A percentile compares a stretch with the other conserved stretches of the same genome.
Conservation (phyloP, 805 yeast genomes). For the Kluyveromyces siamensis region DNA sequence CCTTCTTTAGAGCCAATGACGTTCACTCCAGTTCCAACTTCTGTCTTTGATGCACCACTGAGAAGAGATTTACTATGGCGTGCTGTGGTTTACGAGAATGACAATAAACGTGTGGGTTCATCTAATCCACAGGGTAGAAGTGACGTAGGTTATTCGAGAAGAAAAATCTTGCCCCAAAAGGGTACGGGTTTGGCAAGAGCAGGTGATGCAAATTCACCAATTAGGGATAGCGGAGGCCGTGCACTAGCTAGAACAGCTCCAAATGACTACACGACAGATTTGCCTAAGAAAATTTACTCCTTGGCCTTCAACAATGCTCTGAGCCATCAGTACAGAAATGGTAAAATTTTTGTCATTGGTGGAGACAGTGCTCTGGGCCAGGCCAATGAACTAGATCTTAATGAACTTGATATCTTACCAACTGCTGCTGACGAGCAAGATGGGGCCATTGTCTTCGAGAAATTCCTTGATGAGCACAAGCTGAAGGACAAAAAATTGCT, state of each 20-base stretch:
- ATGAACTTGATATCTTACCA: constrained; percentile 19
- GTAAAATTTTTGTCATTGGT: constrained; percentile 68
- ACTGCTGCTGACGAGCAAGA: constrained; percentile 34
- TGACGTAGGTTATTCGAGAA: constrained; percentile 76
- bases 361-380: constrained; percentile 23
- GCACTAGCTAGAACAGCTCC: constrained; percentile 90
- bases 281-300: constrained; percentile 66
- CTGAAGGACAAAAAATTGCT: constrained; percentile 43
- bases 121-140: constrained; percentile 80
- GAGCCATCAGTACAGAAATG: constrained; percentile 69
- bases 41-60: constrained; percentile 62
- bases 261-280: constrained; percentile 71
- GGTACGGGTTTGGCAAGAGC: constrained; percentile 93
- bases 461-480: constrained; percentile 40
- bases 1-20: constrained; percentile 85
- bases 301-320: constrained; percentile 76
- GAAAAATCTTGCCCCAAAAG: constrained; percentile 79
- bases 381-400: constrained; percentile 14
- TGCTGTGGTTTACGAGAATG: constrained; percentile 89
- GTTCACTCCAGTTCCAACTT: constrained; percentile 65
- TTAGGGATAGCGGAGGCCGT: constrained; percentile 78
- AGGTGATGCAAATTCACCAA: constrained; percentile 94
- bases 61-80: constrained; percentile 92
- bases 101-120: constrained; percentile 81
- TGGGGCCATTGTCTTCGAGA: constrained; percentile 34